phyloP scores from a whole-genome alignment of 768 basidiomycete species.

The Podaxis carcinomalis region DNA sequence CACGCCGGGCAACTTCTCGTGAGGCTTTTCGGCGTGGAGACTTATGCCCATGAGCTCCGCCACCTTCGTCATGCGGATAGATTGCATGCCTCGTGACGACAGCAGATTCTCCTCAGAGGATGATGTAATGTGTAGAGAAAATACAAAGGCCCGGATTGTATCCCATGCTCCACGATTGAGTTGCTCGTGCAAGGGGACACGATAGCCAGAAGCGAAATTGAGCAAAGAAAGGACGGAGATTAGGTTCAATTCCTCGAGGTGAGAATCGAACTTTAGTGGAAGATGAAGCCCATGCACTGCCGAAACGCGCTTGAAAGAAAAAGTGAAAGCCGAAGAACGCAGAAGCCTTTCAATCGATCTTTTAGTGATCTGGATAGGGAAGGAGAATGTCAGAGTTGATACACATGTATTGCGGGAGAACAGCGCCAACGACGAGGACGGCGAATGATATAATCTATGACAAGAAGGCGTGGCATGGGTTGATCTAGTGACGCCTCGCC shows the following conservation, averaged over 20 bases:
- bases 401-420: neutral
- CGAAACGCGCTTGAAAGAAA: constrained; percentile 59
- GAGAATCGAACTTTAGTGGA: constrained; percentile 75
- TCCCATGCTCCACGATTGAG: constrained; percentile 84
- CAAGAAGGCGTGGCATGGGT: neutral
- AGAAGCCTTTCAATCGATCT: constrained; percentile 59
- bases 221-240: constrained; percentile 74
- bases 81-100: constrained; percentile 62
- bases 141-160: constrained; percentile 68
- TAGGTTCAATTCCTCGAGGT: constrained; percentile 74
- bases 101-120: constrained; percentile 55
- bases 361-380: constrained; percentile 44
- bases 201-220: constrained; percentile 83
- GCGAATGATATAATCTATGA: neutral
- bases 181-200: constrained; percentile 62
- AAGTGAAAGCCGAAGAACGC: constrained; percentile 57
- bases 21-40: constrained; percentile 66
- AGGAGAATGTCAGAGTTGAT: neutral
- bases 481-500: neutral
- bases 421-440: neutral
- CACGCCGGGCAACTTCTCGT: constrained; percentile 65
- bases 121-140: constrained; percentile 69
- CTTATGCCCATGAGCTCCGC: constrained; percentile 71
- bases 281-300: constrained; percentile 65
- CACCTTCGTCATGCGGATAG: constrained; percentile 49